phyloP scores from a whole-genome alignment of 2,329 filamentous ascomycete genomes.

The Periconia sp. region DNA sequence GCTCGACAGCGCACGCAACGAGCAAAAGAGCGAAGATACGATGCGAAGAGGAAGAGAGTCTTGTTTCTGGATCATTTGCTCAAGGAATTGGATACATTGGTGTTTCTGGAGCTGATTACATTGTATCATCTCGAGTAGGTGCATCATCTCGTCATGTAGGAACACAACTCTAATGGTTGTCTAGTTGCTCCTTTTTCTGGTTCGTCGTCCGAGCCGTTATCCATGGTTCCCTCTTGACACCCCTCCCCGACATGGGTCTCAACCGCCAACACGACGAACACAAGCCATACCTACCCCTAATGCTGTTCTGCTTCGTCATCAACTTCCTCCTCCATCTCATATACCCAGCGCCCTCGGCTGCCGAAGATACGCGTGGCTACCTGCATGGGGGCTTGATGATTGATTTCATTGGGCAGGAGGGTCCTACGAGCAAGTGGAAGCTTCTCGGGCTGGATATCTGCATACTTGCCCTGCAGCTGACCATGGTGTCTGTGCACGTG shows the following conservation, averaged over 20 bases:
- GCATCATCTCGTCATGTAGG: slow-evolving; percentile 4
- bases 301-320: slow-evolving; percentile 61
- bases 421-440: slow-evolving; percentile 60
- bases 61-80: slow-evolving; percentile 60
- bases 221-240: slow-evolving; percentile 65
- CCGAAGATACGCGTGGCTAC: slow-evolving; percentile 59
- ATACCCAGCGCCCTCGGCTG: slow-evolving; percentile 49
- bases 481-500: slow-evolving; percentile 62
- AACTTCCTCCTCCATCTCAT: slow-evolving; percentile 62
- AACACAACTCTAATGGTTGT: slow-evolving; percentile 16
- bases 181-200: slow-evolving; percentile 64
- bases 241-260: slow-evolving; percentile 57
- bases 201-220: slow-evolving; percentile 61
- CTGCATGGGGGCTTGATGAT: slow-evolving; percentile 68
- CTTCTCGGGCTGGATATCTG: slow-evolving; percentile 61
- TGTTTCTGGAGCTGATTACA: slow-evolving; percentile 66
- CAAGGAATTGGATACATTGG: slow-evolving; percentile 63
- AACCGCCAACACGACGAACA: slow-evolving; percentile 56
- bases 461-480: slow-evolving; percentile 61
- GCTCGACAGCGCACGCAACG: slow-evolving; percentile 24
- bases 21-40: slow-evolving; percentile 33
- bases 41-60: slow-evolving; percentile 45
- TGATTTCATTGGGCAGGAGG: slow-evolving; percentile 68
- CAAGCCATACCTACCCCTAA: slow-evolving; percentile 60
- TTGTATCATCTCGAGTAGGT: slow-evolving; percentile 69